Base-by-base conservation (phyloP, 768 basidiomycete species). In the Kwoniella mangroviensis region DNA sequence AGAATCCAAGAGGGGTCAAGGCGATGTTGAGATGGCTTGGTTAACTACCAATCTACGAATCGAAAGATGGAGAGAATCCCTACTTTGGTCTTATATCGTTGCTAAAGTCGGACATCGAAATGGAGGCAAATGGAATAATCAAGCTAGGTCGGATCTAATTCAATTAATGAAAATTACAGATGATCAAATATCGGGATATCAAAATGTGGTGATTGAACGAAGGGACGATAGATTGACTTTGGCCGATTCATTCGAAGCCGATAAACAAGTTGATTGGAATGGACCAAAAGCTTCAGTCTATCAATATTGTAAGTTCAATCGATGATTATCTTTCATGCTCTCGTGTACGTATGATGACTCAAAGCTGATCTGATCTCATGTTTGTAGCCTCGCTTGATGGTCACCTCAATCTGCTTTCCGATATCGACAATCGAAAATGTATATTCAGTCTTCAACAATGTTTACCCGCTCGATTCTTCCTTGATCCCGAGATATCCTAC, bases 11-110 rank as follows among this genome's bases (percentile, higher is more conserved):
- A 45, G 68, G 6, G 80, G 80, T 3, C 60, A 61, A 17, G 77
- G 63, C 2, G 82, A 83, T 71, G 70, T 81, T 12, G 76, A 79
- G 41, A 77, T 80, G 56, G 71, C 71, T 6, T 81, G 79, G 76
- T 65, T 83, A 57, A 73, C 69, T 17, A 77, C 72, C 3, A 75
- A 79, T 61, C 51, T 80, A 24, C 34, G 75, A 41, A 74, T 83
- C 11, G 82, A 83, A 67, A 66, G 82, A 42, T 81, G 80, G 80
- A 62, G 82, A 59, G 82, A 83, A 68, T 79, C 80, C 2, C 61
- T 83, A 41, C 68, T 83, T 2, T 83, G 82, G 82, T 71, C 61
- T 42, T 83, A 75, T 74, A 74, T 68, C 1, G 79, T 83, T 0
- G 82, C 71, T 3, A 75, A 70, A 40, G 54, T 83, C 3, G 75